Conservation (phyloP, 768 basidiomycete genomes). For the Boletus edulis region DNA sequence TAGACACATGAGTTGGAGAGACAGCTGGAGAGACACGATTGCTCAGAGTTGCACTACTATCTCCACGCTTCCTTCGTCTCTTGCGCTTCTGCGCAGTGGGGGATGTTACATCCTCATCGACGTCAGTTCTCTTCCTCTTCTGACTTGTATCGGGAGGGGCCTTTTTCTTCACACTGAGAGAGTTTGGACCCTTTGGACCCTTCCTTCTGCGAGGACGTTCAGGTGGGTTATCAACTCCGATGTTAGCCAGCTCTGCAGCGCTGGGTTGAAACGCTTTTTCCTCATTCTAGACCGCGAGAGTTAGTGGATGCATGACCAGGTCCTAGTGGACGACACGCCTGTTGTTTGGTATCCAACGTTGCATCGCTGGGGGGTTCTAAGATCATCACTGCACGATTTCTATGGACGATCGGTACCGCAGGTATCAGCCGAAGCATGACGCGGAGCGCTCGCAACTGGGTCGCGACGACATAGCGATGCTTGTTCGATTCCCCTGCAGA, state of each 20-base stretch:
- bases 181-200: slow-evolving; percentile 86
- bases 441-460: slow-evolving; percentile 76
- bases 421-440: slow-evolving; percentile 67
- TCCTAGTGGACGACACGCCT: slow-evolving; percentile 36
- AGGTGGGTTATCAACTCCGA: slow-evolving; percentile 33
- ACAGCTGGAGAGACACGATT: neutral
- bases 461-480: slow-evolving; percentile 88
- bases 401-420: slow-evolving; percentile 85
- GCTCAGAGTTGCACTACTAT: neutral
- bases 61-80: slow-evolving; percentile 15
- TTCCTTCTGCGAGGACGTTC: slow-evolving; percentile 56
- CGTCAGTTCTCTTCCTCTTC: slow-evolving; percentile 18
- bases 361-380: slow-evolving; percentile 85
- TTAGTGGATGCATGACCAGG: neutral
- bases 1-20: neutral
- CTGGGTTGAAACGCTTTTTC: slow-evolving; percentile 55
- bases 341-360: slow-evolving; percentile 67
- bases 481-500: slow-evolving; percentile 74
- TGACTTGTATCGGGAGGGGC: slow-evolving; percentile 16
- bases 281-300: slow-evolving; percentile 50
- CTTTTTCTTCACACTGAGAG: slow-evolving; percentile 91
- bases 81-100: slow-evolving; percentile 20
- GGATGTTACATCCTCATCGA: neutral
- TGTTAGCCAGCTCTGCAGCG: slow-evolving; percentile 44
- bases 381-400: slow-evolving; percentile 91